A percentile compares a stretch with the other conserved stretches of the same genome.
Conservation (phyloP, 2,329 filamentous ascomycete genomes). For the Hawksworthiomyces lignivorus region DNA sequence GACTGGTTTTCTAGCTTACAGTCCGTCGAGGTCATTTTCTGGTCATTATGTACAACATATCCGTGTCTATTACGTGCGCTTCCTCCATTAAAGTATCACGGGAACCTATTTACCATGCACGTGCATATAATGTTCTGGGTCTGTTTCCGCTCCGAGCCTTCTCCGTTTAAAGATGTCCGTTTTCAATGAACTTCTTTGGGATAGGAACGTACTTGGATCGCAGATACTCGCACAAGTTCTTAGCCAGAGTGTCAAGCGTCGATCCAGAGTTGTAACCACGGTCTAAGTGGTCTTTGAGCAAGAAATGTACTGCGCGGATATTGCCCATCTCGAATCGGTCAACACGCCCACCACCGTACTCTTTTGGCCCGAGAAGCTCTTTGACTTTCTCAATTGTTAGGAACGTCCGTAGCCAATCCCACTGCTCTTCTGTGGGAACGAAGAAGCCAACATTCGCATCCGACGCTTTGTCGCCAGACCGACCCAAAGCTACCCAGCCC, state of each 20-base stretch:
- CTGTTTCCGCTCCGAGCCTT: too few species aligned
- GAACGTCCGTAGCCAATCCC: slow-evolving; percentile 28
- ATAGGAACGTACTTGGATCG: slow-evolving; percentile 10
- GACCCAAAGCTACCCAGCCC: slow-evolving; percentile 7
- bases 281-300: slow-evolving; percentile 36
- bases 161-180: slow-evolving; percentile 2
- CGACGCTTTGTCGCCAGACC: slow-evolving; percentile 27
- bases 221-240: slow-evolving; percentile 39
- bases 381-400: slow-evolving; percentile 29
- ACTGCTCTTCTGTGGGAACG: slow-evolving; percentile 30
- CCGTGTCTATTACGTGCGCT: too few species aligned
- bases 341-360: slow-evolving; percentile 25
- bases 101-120: too few species aligned
- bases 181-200: slow-evolving; percentile 9
- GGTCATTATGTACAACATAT: background rate
- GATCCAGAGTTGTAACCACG: slow-evolving; percentile 39
- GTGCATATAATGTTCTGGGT: too few species aligned
- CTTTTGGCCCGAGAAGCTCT: slow-evolving; percentile 34
- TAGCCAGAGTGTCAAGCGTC: slow-evolving; percentile 42
- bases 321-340: slow-evolving; percentile 38
- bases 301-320: slow-evolving; percentile 24
- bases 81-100: too few species aligned
- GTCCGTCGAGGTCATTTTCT: too few species aligned
- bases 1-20: too few species aligned
- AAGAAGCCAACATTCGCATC: slow-evolving; percentile 29